Base-by-base conservation (phyloP, 129 eudicot genomes). In the Saussurea involucrata region DNA sequence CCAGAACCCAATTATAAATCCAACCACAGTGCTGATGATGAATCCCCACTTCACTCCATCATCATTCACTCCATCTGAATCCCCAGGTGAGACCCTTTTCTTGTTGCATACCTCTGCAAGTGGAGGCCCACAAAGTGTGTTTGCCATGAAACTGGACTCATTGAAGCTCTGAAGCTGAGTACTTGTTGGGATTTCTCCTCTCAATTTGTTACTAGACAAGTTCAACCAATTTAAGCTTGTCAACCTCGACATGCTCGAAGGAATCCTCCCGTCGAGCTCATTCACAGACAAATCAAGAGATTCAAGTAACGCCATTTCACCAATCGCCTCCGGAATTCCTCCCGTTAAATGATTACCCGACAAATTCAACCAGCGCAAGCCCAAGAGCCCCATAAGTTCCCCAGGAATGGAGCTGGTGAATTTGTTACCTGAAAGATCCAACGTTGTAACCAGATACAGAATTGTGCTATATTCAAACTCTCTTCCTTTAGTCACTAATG, bases 371-470 rank as follows among this genome's bases (percentile, higher is more conserved):
- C 27, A 69, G n/a, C 72, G 27, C 11, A 85, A 72, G 5, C 74
- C 77, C 6, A 33, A 31, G n/a, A 85, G 83, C n/a, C 18, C 42
- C 15, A 71, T 24, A 34, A 85, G 66, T n/a, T 72, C 80, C n/a
- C 36, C 40, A 0, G 88, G 85, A 37, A 85, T 72, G 13, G 66
- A 13, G 12, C 88, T 85, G 0, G 73, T 74, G 46, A 85, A 5
- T 10, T 63, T 65, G 72, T 85, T 85, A 69, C 37, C n/a, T 1
- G 88, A 85, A 66, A 85, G 80, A 63, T 85, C 88, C 25, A 81
- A 25, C 7, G 75, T 15, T 0, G 76, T 78, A 27, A 78, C 76
- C 27, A 55, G 46, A 78, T 55, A 78, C 25, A 78, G 63, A 34
- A 64, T 77, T 0, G 68, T 68, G 53, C 20, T 21, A 63, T 72